phyloP scores from a whole-genome alignment of 1,284 basidiomycete species.

The Apiotrichum brassicae region DNA sequence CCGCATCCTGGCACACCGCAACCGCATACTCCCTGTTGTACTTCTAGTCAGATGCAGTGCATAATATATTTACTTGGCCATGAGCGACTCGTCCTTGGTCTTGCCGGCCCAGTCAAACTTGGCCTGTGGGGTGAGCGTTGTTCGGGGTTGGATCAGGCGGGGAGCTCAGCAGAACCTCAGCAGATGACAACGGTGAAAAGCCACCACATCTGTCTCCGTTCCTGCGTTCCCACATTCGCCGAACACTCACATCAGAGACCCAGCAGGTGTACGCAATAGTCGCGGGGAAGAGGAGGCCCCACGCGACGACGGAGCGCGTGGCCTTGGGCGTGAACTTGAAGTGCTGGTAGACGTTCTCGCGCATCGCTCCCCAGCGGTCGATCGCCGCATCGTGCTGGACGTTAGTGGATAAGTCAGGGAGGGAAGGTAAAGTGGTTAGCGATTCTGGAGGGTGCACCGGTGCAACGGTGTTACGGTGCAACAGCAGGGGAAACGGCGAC shows the following conservation, averaged over 20 bases:
- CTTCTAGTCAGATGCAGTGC: slow-evolving; percentile 12
- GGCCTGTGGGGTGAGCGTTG: slow-evolving; percentile 15
- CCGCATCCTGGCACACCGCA: too few species aligned
- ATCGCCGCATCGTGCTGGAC: slow-evolving; percentile 66
- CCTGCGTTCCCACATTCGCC: slow-evolving; percentile 19
- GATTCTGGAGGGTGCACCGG: too few species aligned
- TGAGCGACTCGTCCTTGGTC: slow-evolving; percentile 25
- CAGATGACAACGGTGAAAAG: too few species aligned
- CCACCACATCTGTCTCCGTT: too few species aligned
- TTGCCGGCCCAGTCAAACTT: slow-evolving; percentile 44
- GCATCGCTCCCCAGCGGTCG: slow-evolving; percentile 71
- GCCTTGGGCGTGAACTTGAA: slow-evolving; percentile 68
- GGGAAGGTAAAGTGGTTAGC: too few species aligned
- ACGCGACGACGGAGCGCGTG: slow-evolving; percentile 34
- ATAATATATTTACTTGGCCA: slow-evolving; percentile 14
- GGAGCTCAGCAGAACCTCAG: too few species aligned
- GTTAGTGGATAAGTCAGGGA: neutral
- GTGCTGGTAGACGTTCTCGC: slow-evolving; percentile 69
- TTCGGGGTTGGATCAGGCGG: too few species aligned
- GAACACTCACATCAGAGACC: slow-evolving; percentile 38
- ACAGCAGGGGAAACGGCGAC: too few species aligned
- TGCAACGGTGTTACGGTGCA: too few species aligned
- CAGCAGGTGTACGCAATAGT: slow-evolving; percentile 25
- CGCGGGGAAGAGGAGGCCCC: slow-evolving; percentile 38
- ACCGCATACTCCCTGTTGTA: slow-evolving; percentile 8